Conservation (phyloP, 352 stramenopile genomes). For the Globisporangium sylvaticum region DNA sequence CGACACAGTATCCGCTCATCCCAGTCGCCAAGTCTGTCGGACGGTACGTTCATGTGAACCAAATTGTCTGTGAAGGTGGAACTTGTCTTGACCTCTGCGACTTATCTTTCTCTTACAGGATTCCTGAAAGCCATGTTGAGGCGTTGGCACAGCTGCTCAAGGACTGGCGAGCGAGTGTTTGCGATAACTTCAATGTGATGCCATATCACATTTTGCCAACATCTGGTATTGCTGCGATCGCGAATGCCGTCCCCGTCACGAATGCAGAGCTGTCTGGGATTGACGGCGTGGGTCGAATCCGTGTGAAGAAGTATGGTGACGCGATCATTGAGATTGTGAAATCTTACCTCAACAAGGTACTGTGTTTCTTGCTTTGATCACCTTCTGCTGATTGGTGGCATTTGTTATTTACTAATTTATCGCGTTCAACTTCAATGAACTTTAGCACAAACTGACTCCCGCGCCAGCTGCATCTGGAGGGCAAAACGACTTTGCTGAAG, state of each 20-base stretch:
- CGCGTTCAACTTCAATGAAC: neutral
- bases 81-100: neutral
- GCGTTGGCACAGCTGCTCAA: constrained; percentile 76
- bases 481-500: constrained; percentile 22
- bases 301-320: constrained; percentile 83
- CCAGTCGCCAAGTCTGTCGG: constrained; percentile 36
- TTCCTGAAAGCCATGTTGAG: constrained; percentile 65
- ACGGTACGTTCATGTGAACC: constrained; percentile 31
- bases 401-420: neutral
- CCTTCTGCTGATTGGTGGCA: neutral
- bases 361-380: neutral
- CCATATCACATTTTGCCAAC: constrained; percentile 86
- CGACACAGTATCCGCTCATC: constrained; percentile 50
- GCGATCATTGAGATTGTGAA: constrained; percentile 84
- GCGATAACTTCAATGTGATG: constrained; percentile 84
- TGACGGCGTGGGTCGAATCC: constrained; percentile 76
- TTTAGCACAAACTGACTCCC: constrained; percentile 63
- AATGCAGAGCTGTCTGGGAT: constrained; percentile 77
- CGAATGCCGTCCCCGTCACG: constrained; percentile 69
- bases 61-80: neutral
- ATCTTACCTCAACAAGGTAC: constrained; percentile 71
- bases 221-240: constrained; percentile 73
- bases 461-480: constrained; percentile 20
- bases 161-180: constrained; percentile 84
- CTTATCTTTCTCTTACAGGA: constrained; percentile 28